These are phyloP conservation scores for Arabis alpina DNA, from an alignment of 345 rosid genomes.

Conservation along the genomic window DNA sequence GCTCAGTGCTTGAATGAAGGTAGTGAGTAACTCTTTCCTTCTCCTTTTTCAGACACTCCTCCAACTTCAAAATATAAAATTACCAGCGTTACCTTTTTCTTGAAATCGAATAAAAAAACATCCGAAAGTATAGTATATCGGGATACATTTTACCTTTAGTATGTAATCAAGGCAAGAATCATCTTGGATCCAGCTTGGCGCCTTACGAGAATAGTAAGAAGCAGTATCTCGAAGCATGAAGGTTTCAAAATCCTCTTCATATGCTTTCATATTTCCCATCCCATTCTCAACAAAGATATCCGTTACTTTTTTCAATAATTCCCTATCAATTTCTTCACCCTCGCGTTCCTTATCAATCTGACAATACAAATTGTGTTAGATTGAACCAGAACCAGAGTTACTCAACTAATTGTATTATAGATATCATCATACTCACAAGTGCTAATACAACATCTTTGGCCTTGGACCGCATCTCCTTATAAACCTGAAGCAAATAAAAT, in stretches of 20 bases:
- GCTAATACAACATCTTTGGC: conserved; percentile 59
- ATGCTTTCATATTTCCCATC: conserved; percentile 54
- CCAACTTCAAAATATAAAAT: conserved; percentile 21
- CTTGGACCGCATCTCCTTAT: conserved; percentile 47
- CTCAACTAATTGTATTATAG: neutral
- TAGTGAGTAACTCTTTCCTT: conserved; percentile 80
- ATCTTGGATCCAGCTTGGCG: conserved; percentile 71
- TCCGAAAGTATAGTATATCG: no score
- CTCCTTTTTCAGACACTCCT: conserved; percentile 81
- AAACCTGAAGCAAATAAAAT: conserved; percentile 48
- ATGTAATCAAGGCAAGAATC: conserved; percentile 80
- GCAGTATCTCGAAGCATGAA: conserved; percentile 61
- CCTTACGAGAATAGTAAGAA: conserved; percentile 76
- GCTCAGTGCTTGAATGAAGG: conserved; percentile 72
- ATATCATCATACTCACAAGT: conserved; percentile 48
- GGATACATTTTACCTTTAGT: conserved; percentile 51
- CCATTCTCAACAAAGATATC: conserved; percentile 71
- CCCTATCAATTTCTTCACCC: conserved; percentile 75
- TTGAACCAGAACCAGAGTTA: neutral
- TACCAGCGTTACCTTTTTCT: no score
- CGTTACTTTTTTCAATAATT: conserved; percentile 67
- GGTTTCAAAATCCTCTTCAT: conserved; percentile 71
- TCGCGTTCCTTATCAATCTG: conserved; percentile 72
- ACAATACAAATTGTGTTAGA: neutral
- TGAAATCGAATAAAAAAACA: no score